Evolutionary conservation across 192 early-diverging fungal genomes (phyloP).

Genomic region (Chytriomyces hyalinus): DNA sequence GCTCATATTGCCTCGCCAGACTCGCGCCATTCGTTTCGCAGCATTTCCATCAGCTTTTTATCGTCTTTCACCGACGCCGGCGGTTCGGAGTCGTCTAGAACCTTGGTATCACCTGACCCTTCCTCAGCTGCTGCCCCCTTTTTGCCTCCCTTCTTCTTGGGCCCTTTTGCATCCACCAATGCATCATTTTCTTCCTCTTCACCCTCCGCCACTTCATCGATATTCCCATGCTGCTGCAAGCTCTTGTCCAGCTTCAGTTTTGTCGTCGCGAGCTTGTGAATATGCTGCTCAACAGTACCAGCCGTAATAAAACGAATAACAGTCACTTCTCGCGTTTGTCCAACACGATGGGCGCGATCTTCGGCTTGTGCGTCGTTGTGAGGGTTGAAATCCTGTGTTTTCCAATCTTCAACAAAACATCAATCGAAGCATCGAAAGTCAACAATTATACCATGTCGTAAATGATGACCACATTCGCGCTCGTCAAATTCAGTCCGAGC

Average conservation of each 20-base stretch:
- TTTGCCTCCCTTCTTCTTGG: not conserved
- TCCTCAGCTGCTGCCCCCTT: not conserved
- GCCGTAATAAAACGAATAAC: constrained; percentile 73
- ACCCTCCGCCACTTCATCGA: not conserved
- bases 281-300: constrained; percentile 74
- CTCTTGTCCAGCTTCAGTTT: constrained; percentile 68
- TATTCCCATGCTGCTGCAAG: constrained; percentile 34
- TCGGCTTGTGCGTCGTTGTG: constrained; percentile 75
- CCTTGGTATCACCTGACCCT: not conserved
- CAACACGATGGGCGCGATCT: constrained; percentile 82
- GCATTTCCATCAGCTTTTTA: constrained; percentile 31
- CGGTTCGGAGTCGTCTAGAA: not conserved
- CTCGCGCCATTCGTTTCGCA: constrained; percentile 27
- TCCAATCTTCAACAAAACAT: not conserved
- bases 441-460: constrained; percentile 60
- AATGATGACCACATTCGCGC: constrained; percentile 93
- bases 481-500: constrained; percentile 93
- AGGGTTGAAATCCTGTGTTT: constrained; percentile 79
- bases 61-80: constrained; percentile 6
- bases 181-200: constrained; percentile 19
- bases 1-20: not conserved
- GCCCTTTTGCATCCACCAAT: not conserved
- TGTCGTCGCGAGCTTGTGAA: constrained; percentile 60
- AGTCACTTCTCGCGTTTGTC: constrained; percentile 80
- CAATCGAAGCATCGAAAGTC: not conserved